Conservation (phyloP, 2,329 filamentous ascomycete species). For the Venturia effusa region DNA sequence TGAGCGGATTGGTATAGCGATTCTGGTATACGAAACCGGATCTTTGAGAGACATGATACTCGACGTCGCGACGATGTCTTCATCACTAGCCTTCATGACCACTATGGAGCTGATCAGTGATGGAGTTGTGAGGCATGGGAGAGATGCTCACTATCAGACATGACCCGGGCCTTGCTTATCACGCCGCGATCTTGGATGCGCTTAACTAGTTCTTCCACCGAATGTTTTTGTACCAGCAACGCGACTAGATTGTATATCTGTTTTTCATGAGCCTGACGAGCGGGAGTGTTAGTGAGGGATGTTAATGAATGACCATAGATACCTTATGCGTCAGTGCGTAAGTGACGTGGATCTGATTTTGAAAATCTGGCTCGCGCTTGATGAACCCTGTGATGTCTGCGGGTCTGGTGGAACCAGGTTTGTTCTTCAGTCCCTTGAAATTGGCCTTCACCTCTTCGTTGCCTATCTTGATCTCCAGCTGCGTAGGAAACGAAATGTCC, state of each 20-base stretch:
- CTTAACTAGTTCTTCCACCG: slow-evolving; percentile 60
- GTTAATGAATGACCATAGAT: slow-evolving; percentile 14
- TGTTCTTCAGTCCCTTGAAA: slow-evolving; percentile 87
- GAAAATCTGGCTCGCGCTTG: slow-evolving; percentile 56
- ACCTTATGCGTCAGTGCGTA: slow-evolving; percentile 89
- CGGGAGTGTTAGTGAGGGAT: slow-evolving; percentile 6
- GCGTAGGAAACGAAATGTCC: slow-evolving; percentile 59
- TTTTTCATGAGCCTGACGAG: slow-evolving; percentile 2
- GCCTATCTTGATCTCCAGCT: slow-evolving; percentile 88
- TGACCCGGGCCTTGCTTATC: slow-evolving; percentile 70
- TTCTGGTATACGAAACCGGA: slow-evolving; percentile 75
- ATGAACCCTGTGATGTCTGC: slow-evolving; percentile 78
- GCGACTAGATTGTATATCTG: slow-evolving; percentile 46
- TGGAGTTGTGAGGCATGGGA: background rate
- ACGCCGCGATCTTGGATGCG: slow-evolving; percentile 55
- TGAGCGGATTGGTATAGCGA: slow-evolving; percentile 70
- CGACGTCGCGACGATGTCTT: slow-evolving; percentile 82
- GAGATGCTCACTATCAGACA: slow-evolving; percentile 63
- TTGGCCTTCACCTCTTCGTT: slow-evolving; percentile 84
- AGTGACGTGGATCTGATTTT: slow-evolving; percentile 72
- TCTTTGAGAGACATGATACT: slow-evolving; percentile 86
- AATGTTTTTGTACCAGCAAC: slow-evolving; percentile 63
- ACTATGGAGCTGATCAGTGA: slow-evolving; percentile 39
- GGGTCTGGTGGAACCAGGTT: slow-evolving; percentile 85
- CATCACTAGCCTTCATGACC: slow-evolving; percentile 68